A percentile compares a stretch with the other conserved stretches of the same genome.
phyloP scores from a whole-genome alignment of 768 basidiomycete species.

The Rhodotorula kratochvilovae region DNA sequence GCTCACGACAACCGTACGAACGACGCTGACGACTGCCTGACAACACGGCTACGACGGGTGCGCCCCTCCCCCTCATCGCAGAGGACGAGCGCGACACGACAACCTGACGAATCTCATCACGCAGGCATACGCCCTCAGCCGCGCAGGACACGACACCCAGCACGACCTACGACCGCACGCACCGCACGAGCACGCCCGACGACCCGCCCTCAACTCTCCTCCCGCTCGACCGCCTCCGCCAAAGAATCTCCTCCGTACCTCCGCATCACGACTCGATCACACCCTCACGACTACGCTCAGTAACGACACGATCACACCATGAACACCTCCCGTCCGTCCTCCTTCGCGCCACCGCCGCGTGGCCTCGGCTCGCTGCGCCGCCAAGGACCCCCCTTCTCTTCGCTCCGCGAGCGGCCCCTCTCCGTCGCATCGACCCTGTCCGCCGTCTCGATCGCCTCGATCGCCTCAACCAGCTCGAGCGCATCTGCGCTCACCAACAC shows the following conservation, averaged over 20 bases:
- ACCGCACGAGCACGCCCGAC: not conserved
- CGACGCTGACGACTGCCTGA: not conserved
- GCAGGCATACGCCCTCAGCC: not conserved
- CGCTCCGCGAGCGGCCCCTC: not conserved
- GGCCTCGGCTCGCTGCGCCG: not conserved
- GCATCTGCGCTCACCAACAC: not conserved
- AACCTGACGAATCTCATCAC: too few relatives aligned
- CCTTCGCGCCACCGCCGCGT: too few relatives aligned
- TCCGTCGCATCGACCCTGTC: constrained; percentile 12
- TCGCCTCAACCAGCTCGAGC: not conserved
- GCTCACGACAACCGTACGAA: not conserved
- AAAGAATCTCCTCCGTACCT: not conserved
- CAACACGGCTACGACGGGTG: not conserved
- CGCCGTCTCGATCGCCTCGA: not conserved
- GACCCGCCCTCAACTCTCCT: not conserved
- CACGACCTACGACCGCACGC: too few relatives aligned
- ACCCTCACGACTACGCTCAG: not conserved
- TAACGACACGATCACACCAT: not conserved
- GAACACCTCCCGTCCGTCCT: not conserved
- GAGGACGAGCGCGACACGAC: too few relatives aligned
- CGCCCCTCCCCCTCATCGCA: not conserved
- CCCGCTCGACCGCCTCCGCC: not conserved
- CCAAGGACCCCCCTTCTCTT: not conserved
- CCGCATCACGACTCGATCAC: too few relatives aligned
- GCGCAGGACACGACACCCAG: too few relatives aligned